These are phyloP conservation scores for Tylopilus balloui DNA, from an alignment of 768 basidiomycete species.

Conservation along the genomic window DNA sequence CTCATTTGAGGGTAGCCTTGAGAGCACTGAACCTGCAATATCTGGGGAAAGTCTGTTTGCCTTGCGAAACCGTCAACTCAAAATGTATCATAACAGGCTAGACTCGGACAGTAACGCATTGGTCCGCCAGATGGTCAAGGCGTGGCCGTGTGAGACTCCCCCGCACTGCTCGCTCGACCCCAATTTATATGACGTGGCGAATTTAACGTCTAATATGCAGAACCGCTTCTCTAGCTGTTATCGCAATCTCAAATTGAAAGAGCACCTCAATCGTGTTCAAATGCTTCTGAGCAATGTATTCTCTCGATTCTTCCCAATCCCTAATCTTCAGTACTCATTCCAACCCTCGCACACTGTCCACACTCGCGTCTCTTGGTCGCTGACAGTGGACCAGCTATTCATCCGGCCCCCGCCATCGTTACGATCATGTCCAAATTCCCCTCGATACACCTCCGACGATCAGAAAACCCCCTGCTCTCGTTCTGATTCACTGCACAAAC, in stretches of 20 bases:
- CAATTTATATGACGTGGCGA: constrained; percentile 3
- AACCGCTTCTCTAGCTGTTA: constrained; percentile 13
- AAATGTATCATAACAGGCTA: constrained; percentile 5
- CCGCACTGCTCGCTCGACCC: constrained; percentile 1
- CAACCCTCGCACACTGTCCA: not conserved
- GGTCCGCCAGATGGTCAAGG: not conserved
- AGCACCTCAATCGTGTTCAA: constrained; percentile 15
- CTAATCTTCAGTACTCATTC: constrained; percentile 6
- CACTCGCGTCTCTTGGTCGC: not conserved
- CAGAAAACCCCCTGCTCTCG: not conserved
- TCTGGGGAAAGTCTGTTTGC: not conserved
- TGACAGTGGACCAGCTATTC: constrained; percentile 3
- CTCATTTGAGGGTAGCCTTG: constrained; percentile 13
- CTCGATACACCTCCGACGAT: not conserved
- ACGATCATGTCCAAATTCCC: not conserved
- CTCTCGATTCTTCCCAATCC: not conserved
- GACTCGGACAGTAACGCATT: constrained; percentile 2
- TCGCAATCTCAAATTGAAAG: constrained; percentile 9
- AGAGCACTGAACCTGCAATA: not conserved
- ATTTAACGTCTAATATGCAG: not conserved
- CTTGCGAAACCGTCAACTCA: constrained; percentile 4
- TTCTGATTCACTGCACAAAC: not conserved
- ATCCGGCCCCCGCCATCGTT: constrained; percentile 1
- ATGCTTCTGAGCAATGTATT: not conserved
- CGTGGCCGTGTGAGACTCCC: constrained; percentile 21